These are phyloP conservation scores for Thalassiosira livingstoniorum DNA, from an alignment of 352 stramenopile genomes.

Conservation along the genomic window DNA sequence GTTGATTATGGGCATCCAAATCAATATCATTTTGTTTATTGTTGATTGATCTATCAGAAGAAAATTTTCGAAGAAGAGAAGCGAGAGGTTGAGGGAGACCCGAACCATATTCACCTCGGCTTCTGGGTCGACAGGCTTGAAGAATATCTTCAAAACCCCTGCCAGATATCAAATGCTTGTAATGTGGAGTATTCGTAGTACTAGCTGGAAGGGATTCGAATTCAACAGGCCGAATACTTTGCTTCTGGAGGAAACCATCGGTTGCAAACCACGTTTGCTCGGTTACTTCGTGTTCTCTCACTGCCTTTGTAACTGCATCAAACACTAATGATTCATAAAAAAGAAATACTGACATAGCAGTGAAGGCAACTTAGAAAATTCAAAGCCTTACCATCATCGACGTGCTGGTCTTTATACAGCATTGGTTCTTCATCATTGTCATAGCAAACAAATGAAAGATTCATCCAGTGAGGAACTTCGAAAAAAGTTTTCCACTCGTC, in stretches of 20 bases:
- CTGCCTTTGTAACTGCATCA: constrained; percentile 15
- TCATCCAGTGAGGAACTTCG: constrained; percentile 93
- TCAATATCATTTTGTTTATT: constrained; percentile 16
- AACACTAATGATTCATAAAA: constrained; percentile 23
- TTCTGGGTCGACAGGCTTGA: constrained; percentile 78
- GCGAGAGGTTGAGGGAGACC: constrained; percentile 50
- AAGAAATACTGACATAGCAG: not conserved
- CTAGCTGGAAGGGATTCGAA: constrained; percentile 34
- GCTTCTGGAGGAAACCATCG: constrained; percentile 55
- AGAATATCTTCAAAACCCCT: constrained; percentile 85
- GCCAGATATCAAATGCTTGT: constrained; percentile 78
- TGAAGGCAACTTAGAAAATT: not conserved
- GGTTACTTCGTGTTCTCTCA: constrained; percentile 38
- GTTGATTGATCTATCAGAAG: not conserved
- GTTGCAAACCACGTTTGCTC: constrained; percentile 48
- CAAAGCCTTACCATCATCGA: constrained; percentile 42
- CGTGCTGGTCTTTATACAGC: constrained; percentile 55
- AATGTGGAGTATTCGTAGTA: constrained; percentile 45
- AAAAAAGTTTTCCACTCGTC: constrained; percentile 85
- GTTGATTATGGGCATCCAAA: constrained; percentile 15
- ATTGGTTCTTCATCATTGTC: constrained; percentile 60
- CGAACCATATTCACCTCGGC: constrained; percentile 60
- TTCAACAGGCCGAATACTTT: constrained; percentile 17
- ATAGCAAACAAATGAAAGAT: constrained; percentile 85
- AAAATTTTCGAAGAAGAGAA: constrained; percentile 45